Evolutionary conservation across 306 rosid genomes (phyloP).

Genomic region (Prunus mongolica): DNA sequence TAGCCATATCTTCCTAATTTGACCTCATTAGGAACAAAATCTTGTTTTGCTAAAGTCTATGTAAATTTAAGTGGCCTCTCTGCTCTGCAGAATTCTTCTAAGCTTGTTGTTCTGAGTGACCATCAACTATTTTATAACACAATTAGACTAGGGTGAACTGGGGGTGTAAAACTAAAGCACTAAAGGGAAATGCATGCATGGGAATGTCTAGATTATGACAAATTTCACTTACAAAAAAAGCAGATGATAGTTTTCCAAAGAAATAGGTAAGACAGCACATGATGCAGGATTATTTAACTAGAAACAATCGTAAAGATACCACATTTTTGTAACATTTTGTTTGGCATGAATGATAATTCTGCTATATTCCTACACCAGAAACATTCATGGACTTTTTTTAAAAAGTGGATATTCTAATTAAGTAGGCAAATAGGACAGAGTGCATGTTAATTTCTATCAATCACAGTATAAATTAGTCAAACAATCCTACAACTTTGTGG

Average conservation of each 20-base stretch:
- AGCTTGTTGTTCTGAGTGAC: too few relatives aligned
- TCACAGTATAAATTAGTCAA: not conserved
- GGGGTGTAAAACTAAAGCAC: not conserved
- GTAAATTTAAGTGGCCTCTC: too few relatives aligned
- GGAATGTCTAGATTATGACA: not conserved
- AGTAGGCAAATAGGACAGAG: not conserved
- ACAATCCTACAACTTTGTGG: not conserved
- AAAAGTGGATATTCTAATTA: not conserved
- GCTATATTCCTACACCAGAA: not conserved
- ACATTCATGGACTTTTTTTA: not conserved
- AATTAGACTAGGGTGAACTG: too few relatives aligned
- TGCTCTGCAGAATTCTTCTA: too few relatives aligned
- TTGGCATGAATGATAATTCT: not conserved
- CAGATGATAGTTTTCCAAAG: not conserved
- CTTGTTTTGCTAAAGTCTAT: not conserved
- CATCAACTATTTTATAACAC: too few relatives aligned
- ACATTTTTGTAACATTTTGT: too few relatives aligned
- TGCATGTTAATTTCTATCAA: not conserved
- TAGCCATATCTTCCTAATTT: too few relatives aligned
- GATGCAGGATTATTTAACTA: not conserved
- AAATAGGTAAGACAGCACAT: not conserved
- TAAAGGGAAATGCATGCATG: not conserved
- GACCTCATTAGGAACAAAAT: too few relatives aligned
- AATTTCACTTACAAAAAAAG: not conserved
- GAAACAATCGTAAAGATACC: too few relatives aligned